phyloP scores from a whole-genome alignment of 257 asterid species.

The Rehmannia glutinosa region DNA sequence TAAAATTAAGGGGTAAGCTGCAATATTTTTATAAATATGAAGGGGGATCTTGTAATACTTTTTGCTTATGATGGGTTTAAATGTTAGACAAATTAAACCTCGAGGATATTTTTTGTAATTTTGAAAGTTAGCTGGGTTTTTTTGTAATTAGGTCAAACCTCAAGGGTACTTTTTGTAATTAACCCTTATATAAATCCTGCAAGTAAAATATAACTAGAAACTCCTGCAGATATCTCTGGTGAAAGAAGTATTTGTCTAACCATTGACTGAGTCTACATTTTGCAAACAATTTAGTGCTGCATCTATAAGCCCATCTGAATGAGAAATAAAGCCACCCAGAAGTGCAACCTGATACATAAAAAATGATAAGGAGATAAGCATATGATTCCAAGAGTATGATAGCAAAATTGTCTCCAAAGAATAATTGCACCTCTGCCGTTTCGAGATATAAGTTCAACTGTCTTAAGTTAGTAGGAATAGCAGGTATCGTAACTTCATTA shows the following conservation, averaged over 20 bases:
- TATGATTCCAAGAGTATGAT: constrained; percentile 5
- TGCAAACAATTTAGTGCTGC: constrained; percentile 62
- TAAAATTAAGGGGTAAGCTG: no score
- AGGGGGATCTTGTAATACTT: no score
- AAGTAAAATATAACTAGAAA: background rate
- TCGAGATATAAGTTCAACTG: constrained; percentile 77
- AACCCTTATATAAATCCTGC: constrained; percentile 1
- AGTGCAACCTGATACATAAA: constrained; percentile 53
- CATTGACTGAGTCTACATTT: constrained; percentile 44
- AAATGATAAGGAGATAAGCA: constrained; percentile 10
- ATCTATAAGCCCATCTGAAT: constrained; percentile 52
- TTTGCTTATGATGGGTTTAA: no score
- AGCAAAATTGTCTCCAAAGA: constrained; percentile 3
- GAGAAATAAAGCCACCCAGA: constrained; percentile 74
- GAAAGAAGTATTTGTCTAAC: constrained; percentile 45
- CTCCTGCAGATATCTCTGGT: constrained; percentile 5
- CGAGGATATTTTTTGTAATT: no score
- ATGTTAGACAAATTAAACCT: no score
- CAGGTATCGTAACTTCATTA: constrained; percentile 84
- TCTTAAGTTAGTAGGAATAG: constrained; percentile 44
- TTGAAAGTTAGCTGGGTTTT: no score
- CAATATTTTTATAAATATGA: no score
- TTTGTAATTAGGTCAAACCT: no score
- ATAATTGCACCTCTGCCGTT: constrained; percentile 75
- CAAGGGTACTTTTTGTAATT: no score